These are phyloP conservation scores for Dioszegia crocea DNA, from an alignment of 768 basidiomycete genomes.

Conservation along the genomic window DNA sequence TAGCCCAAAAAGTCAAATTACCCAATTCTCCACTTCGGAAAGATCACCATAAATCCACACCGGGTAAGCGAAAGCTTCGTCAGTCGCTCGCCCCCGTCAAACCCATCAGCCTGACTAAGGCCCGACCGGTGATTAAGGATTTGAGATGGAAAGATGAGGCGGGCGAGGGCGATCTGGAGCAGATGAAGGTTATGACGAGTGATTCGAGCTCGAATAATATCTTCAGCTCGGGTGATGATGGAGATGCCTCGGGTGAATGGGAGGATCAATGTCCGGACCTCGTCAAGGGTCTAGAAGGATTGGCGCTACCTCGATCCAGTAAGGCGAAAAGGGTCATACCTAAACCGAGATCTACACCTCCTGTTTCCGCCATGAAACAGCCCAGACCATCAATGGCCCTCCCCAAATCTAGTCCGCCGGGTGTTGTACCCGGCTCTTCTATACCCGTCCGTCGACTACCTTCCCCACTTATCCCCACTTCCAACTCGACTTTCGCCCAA, in stretches of 20 bases:
- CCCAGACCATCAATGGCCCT: background rate
- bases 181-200: conserved; percentile 7
- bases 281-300: background rate
- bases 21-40: background rate
- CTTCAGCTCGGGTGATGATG: conserved; percentile 2
- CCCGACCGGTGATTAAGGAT: background rate
- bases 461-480: background rate
- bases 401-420: background rate
- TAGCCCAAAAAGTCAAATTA: background rate
- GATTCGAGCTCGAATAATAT: conserved; percentile 2
- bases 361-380: background rate
- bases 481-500: background rate
- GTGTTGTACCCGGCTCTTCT: background rate
- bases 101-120: background rate
- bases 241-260: conserved; percentile 9
- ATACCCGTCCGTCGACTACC: background rate
- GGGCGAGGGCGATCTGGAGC: conserved; percentile 3
- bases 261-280: conserved; percentile 1
- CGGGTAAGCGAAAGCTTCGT: conserved; percentile 3
- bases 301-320: background rate
- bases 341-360: background rate
- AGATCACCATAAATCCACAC: background rate
- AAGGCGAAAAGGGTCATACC: background rate
- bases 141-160: conserved; percentile 4
- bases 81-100: background rate